Base-by-base conservation (phyloP, 2,329 filamentous ascomycete species). In the Penicillium sp. region DNA sequence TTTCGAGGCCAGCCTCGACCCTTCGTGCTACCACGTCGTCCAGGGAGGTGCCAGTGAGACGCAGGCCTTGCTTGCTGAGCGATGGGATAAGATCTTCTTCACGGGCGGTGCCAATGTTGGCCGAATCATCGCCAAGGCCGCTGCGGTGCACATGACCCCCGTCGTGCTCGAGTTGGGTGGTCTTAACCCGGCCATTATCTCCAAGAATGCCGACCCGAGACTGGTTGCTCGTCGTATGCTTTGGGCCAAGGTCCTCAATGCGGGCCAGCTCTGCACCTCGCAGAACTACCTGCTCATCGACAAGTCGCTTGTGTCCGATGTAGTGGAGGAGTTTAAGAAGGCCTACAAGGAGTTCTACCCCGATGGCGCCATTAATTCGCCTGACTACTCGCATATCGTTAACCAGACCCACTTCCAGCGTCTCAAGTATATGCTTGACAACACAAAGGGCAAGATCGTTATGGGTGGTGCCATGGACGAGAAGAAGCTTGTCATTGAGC, bases 51-150 rank as follows among this genome's bases (percentile, higher is more conserved):
- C 95, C 18, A 78, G 85, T 3, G 89, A 95, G 76, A 90, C 87
- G 3, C 89, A 87, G 40, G 84, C 83, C 10, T 75, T 97, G 39
- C 80, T 98, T 29, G 83, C 92, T 50, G 82, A 90, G 75, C 92
- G 92, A 70, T 98, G 91, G 86, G 91, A 95, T 75, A 97, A 96
- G 80, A 95, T 98, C 64, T 91, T 93, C 77, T 98, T 95, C 75
- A 98, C 93, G 1, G 93, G 93, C 47, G 85, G 83, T 62, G 79
- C 80, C 45, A 75, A 68, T 25, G 89, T 96, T 15, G 93, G 88
- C 64, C 89, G 86, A 66, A 91, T 97, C 63, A 84, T 97, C 46
- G 82, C 89, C 42, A 85, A 91, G 70, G 95, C 95, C 69, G 93
- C 92, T 0, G 92, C 93, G 52, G 83, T 89, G 66, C 86, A 89